These are phyloP conservation scores for Curvularia hawaiiensis DNA, from an alignment of 2,329 filamentous ascomycete genomes.

Conservation along the genomic window DNA sequence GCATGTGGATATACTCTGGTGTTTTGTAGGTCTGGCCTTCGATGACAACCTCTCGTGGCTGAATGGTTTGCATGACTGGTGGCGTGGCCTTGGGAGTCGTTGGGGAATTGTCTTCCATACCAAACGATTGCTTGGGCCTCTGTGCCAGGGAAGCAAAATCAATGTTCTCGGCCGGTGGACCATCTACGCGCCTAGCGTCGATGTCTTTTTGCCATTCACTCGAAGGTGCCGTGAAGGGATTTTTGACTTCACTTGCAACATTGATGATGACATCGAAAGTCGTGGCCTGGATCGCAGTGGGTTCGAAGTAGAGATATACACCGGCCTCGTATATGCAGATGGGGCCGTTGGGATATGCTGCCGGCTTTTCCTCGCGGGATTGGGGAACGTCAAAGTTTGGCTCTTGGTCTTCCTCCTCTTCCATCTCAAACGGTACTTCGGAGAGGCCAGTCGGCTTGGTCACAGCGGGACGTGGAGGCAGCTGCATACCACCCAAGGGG, in stretches of 20 bases:
- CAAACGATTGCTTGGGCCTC: constrained; percentile 32
- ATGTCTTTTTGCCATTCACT: constrained; percentile 41
- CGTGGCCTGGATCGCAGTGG: constrained; percentile 75
- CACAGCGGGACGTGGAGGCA: constrained; percentile 49
- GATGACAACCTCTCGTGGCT: constrained; percentile 33
- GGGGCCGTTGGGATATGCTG: constrained; percentile 80
- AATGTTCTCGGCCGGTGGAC: constrained; percentile 42
- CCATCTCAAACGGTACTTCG: constrained; percentile 73
- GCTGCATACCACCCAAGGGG: constrained; percentile 57
- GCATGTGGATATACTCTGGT: constrained; percentile 85
- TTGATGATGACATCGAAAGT: constrained; percentile 85
- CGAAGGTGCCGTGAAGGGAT: constrained; percentile 64
- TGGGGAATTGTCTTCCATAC: constrained; percentile 47
- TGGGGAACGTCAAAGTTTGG: constrained; percentile 61
- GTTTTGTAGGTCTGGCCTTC: constrained; percentile 45
- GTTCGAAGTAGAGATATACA: constrained; percentile 80
- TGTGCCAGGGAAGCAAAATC: constrained; percentile 44
- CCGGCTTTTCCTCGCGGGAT: constrained; percentile 71
- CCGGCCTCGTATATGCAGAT: constrained; percentile 81
- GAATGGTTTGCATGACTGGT: constrained; percentile 47
- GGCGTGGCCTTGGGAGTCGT: constrained; percentile 60
- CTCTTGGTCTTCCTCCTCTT: constrained; percentile 67
- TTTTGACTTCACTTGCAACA: constrained; percentile 79
- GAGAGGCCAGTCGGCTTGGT: constrained; percentile 46
- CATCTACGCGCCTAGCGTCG: constrained; percentile 44